Evolutionary conservation across 495 filamentous ascomycete species (phyloP), one percentile per base, ranked within the genome.

Genomic region (Diplogelasinospora grovesii): DNA sequence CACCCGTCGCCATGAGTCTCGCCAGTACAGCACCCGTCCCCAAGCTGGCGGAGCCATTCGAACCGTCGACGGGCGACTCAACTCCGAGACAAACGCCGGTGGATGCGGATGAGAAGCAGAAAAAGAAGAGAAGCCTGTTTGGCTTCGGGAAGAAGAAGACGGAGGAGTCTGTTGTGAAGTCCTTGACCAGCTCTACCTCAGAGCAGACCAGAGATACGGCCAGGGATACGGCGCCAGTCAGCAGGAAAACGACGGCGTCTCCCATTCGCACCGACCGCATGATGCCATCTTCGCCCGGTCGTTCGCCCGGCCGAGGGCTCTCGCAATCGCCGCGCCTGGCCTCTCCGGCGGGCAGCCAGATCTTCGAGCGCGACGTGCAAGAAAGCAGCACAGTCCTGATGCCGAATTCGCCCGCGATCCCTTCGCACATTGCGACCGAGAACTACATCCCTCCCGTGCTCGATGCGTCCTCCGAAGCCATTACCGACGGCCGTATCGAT

Each of bases 361-460:
- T 95, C 53, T 95, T 95, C 62, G 89, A 95, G 69, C 84, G 89
- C 50, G 81, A 85, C 61, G 89, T 95, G 10, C 89, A 95, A 58
- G 89, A 95, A 52, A 77, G 74, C 50, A 64, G 74, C 21, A 28
- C 75, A 6, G 62, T 77, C n/a, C n/a, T n/a, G n/a, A 54, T 71
- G 5, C 80, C 86, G 36, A 75, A 70, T 30, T 83, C 82, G 8
- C 76, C 84, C 3, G 80, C 84, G 8, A 90, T 92, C 43, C 89
- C 89, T 7, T 77, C 82, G 2, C 89, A 95, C 54, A 93, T 95
- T 50, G 76, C 82, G 45, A 93, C 85, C 20, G 89, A 95, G 59
- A 88, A 95, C 65, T 81, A 88, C 56, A 95, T 95, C 53, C 89
- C 89, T 18, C 77, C 89, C 1, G 89, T 89, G 8, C 71, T 95